Conservation (phyloP, 192 early-diverging fungal species). For the Linnemannia elongata region DNA sequence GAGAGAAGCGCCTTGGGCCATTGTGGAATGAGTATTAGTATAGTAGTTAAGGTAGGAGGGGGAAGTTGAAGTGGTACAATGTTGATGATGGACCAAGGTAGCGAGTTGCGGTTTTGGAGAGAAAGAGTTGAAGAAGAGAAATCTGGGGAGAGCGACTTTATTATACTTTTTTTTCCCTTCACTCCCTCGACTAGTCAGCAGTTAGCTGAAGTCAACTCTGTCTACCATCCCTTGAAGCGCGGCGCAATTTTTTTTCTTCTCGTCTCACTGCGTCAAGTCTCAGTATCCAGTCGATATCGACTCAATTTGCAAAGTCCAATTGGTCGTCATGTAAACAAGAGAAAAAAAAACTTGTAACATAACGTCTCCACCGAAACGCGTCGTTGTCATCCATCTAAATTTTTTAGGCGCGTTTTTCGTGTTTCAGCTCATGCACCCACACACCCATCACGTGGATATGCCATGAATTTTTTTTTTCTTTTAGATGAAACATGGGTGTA, state of each 20-base stretch:
- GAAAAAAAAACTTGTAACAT: background rate
- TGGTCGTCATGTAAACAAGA: background rate
- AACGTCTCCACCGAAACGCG: background rate
- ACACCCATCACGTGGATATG: background rate
- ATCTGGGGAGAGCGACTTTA: background rate
- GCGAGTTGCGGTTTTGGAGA: background rate
- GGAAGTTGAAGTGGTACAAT: background rate
- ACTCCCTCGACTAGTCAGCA: background rate
- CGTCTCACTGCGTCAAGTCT: background rate
- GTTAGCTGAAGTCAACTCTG: background rate
- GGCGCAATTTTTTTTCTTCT: background rate
- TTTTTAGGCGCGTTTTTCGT: background rate
- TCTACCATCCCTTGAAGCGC: background rate
- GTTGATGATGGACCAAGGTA: background rate
- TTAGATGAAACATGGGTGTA: no score
- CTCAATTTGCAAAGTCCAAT: background rate
- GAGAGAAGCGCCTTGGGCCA: constrained; percentile 52
- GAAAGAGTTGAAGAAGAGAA: constrained; percentile 12
- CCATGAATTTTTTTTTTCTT: background rate
- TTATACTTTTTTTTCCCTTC: background rate
- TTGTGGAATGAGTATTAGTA: constrained; percentile 12
- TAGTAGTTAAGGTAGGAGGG: background rate
- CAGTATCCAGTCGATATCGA: background rate
- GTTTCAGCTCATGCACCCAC: constrained; percentile 1
- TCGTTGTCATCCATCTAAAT: background rate